Base-by-base conservation (phyloP, 2,329 filamentous ascomycete species). In the Alternaria triticimaculans region DNA sequence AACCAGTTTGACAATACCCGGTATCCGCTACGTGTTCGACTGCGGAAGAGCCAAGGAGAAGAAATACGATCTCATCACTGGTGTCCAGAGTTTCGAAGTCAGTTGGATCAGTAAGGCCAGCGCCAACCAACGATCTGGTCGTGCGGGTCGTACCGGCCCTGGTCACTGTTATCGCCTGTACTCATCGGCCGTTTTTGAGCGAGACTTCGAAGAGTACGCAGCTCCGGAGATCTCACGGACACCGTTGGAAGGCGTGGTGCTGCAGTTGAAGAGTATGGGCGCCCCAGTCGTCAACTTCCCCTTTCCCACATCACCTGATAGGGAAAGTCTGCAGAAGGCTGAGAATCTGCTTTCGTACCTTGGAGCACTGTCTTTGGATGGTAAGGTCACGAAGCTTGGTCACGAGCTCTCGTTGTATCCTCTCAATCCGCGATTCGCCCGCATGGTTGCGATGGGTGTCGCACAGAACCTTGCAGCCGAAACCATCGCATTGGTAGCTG, bases 51-150 rank as follows among this genome's bases (percentile, higher is more conserved):
- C 92, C 37, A 99, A 99, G 80, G 94, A 97, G 79, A 91, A 95
- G 66, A 92, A 90, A 62, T 98, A 96, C 74, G 92, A 98, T 76
- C 86, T 88, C n/a, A 83, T 88, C 11, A 97, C 92, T 9, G 95
- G 95, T 4, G 95, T 99, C 1, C 96, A 99, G 78, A 97, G 92
- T 75, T 99, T 97, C 77, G 92, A 97, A 72, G 88, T 99, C 57
- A 91, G 92, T 44, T 99, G 95, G 93, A 96, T 98, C 77, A 97
- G 94, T 83, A 98, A 99, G 82, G 96, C 96, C 26, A 97, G 93
- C 78, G 95, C 96, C 8, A 92, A 90, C 69, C 96, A 99, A 80
- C 88, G 96, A 78, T 89, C 93, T 63, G 96, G 96, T 82, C 93
- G 96, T 86, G 96, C 96, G 61, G 96, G 96, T 67, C 90, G 96